phyloP scores from a whole-genome alignment of 1,284 basidiomycete genomes.

The Testicularia cyperi region DNA sequence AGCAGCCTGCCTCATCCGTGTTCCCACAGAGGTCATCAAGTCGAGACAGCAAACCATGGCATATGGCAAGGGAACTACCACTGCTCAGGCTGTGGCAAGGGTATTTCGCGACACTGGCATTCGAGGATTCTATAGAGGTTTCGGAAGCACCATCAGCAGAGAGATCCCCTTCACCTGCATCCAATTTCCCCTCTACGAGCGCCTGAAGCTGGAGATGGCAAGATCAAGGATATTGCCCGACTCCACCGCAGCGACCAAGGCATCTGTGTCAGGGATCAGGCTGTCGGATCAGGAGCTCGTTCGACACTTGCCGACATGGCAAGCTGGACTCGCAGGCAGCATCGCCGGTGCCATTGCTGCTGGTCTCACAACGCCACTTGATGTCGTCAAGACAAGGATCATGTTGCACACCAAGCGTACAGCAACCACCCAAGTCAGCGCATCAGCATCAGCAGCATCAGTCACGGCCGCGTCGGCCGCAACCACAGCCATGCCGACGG shows the following conservation, averaged over 20 bases:
- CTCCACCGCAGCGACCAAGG: background rate
- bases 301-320: slow-evolving; percentile 68
- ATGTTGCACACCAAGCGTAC: slow-evolving; percentile 73
- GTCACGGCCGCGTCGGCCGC: background rate
- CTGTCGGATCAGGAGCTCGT: slow-evolving; percentile 30
- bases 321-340: slow-evolving; percentile 88
- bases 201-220: slow-evolving; percentile 68
- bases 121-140: slow-evolving; percentile 76
- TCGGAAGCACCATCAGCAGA: slow-evolving; percentile 74
- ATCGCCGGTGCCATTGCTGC: slow-evolving; percentile 88
- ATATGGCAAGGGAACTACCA: slow-evolving; percentile 67
- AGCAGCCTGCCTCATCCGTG: slow-evolving; percentile 85
- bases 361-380: slow-evolving; percentile 86
- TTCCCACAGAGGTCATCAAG: slow-evolving; percentile 92
- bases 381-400: slow-evolving; percentile 94
- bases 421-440: background rate
- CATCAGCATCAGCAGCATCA: slow-evolving; percentile 1
- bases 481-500: background rate
- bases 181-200: slow-evolving; percentile 95
- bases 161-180: slow-evolving; percentile 98
- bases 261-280: background rate
- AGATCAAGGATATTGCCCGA: slow-evolving; percentile 11
- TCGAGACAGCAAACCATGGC: slow-evolving; percentile 75
- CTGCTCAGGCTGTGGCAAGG: slow-evolving; percentile 62
- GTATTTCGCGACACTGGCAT: slow-evolving; percentile 68